phyloP scores from a whole-genome alignment of 441 rosid species.

The Erodium trifolium region DNA sequence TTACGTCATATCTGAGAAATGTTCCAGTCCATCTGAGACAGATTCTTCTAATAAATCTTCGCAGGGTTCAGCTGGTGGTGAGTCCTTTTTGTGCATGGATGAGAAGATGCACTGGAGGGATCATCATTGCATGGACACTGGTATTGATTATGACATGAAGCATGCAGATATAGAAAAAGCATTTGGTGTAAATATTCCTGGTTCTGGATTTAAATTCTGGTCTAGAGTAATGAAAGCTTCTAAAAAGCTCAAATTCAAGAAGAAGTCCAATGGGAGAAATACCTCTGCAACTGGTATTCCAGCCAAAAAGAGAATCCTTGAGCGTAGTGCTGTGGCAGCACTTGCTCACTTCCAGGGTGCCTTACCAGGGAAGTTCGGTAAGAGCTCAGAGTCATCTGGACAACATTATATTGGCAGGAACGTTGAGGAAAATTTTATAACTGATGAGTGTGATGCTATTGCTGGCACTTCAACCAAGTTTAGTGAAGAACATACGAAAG shows the following conservation, averaged over 20 bases:
- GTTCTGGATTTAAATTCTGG: constrained; percentile 68
- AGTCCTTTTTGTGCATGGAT: constrained; percentile 57
- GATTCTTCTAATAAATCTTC: constrained; percentile 32
- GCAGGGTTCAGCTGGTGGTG: constrained; percentile 31
- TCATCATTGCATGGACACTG: constrained; percentile 75
- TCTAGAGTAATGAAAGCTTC: constrained; percentile 54
- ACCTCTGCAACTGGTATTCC: constrained; percentile 35
- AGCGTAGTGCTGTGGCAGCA: constrained; percentile 79
- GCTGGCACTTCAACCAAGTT: constrained; percentile 17
- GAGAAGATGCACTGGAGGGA: constrained; percentile 76
- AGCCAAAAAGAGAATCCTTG: constrained; percentile 72
- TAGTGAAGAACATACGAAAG: constrained; percentile 25
- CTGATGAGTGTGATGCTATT: constrained; percentile 32
- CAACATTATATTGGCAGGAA: constrained; percentile 33
- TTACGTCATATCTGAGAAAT: constrained; percentile 47
- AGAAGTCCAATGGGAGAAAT: constrained; percentile 46
- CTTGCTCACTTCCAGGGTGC: constrained; percentile 48
- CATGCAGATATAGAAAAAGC: constrained; percentile 95
- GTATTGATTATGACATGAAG: constrained; percentile 71
- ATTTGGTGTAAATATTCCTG: constrained; percentile 85
- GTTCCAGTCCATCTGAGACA: constrained; percentile 33
- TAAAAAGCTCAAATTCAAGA: constrained; percentile 49
- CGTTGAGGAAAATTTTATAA: constrained; percentile 31
- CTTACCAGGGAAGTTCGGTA: constrained; percentile 34
- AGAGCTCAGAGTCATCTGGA: constrained; percentile 31